These are phyloP conservation scores for Plasmodium knowlesi DNA, from an alignment of 169 alveolate species.

Conservation along the genomic window DNA sequence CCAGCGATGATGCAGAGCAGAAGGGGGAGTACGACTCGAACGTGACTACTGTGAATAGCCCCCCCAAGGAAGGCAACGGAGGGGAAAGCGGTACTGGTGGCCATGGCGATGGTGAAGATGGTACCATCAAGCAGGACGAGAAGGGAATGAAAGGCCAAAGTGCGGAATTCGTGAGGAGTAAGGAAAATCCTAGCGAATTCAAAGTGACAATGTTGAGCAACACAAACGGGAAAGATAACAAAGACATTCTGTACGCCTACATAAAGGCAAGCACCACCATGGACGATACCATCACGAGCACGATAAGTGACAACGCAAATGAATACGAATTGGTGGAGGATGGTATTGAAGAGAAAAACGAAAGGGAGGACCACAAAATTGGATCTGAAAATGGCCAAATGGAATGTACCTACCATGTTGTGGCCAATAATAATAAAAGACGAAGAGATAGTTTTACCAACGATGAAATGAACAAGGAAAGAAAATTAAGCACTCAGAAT, in stretches of 20 bases:
- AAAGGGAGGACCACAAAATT: not conserved
- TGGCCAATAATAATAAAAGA: conserved; percentile 20
- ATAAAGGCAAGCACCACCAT: not conserved
- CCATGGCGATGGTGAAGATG: not conserved
- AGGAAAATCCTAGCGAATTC: not conserved
- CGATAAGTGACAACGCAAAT: not conserved
- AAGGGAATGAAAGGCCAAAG: not conserved
- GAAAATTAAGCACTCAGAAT: conserved; percentile 1
- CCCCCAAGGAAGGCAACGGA: not conserved
- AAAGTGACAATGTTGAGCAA: not conserved
- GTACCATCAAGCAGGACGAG: not conserved
- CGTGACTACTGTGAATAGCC: not conserved
- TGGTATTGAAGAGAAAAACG: not conserved
- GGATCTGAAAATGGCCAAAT: not conserved
- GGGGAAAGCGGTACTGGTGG: not conserved
- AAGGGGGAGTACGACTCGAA: not conserved
- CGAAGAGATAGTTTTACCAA: conserved; percentile 7
- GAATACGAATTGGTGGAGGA: not conserved
- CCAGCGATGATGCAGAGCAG: not conserved
- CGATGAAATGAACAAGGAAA: conserved; percentile 52
- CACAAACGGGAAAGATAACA: not conserved
- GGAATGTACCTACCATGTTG: not conserved
- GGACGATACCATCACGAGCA: not conserved
- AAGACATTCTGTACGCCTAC: not conserved
- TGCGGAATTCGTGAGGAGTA: not conserved